Base-by-base conservation (phyloP, 129 eudicot genomes). In the Kitagawia praeruptora region DNA sequence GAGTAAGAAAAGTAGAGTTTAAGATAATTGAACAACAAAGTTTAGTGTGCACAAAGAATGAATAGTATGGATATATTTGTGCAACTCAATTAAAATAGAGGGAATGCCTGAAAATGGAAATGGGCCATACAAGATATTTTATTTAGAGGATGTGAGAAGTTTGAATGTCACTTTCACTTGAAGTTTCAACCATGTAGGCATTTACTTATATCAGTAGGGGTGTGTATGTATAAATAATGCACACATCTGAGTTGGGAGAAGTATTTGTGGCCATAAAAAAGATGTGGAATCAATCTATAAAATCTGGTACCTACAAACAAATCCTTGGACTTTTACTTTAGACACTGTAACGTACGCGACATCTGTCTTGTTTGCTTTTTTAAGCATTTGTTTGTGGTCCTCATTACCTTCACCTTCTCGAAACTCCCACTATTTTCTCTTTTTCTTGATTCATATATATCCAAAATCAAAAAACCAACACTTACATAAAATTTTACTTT, bases 321-420 rank as follows among this genome's bases (percentile, higher is more conserved):
- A 61, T 61, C 34, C 69, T 61, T 61, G 34, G 69, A 67, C 73
- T 67, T 66, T 14, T 31, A 10, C 2, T 4, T 10, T 39, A 64
- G 66, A 54, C 11, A 1, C 71, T 27, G 4, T 64, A 31, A 67
- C 73, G 19, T 67, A 27, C 31, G 73, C 10, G 42, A 67, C 73
- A 67, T 67, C 73, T 67, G 73, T 67, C 21, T 67, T 14, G 42
- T 61, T 64, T 67, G 73, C 40, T 67, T 67, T 34, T 31, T 67
- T 11, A 34, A 34, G 42, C 73, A 27, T 67, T 67, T 67, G 16
- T 61, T 25, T 61, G 69, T 61, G 69, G 69, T 61, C 69, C 69
- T 61, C 69, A 0, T 12, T 61, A 10, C 69, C 69, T 61, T 58
- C 31, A 2, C 28, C 66, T 58, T 58, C 67, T 58, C 31, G 31